Evolutionary conservation across 2,329 filamentous ascomycete species (phyloP).

Genomic region (Tolypocladium album): DNA sequence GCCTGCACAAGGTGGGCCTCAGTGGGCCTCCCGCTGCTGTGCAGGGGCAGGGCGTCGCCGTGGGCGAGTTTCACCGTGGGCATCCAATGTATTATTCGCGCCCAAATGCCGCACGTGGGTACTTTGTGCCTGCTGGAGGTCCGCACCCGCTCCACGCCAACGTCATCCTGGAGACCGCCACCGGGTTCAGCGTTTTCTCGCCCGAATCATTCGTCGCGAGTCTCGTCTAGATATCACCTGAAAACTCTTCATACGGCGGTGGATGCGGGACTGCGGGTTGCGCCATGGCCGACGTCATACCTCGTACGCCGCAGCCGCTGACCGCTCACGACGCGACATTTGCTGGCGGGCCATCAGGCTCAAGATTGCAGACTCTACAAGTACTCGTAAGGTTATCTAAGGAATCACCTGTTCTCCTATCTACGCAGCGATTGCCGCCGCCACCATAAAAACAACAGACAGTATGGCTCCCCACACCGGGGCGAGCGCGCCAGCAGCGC

Average conservation of each 20-base stretch:
- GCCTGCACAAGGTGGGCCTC: neutral
- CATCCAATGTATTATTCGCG: neutral
- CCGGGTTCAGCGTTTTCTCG: neutral
- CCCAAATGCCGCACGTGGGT: neutral
- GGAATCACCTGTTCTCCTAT: neutral
- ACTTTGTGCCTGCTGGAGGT: neutral
- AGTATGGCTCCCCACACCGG: neutral
- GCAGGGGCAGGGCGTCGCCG: neutral
- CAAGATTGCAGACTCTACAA: neutral
- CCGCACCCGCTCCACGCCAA: neutral
- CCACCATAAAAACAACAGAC: neutral
- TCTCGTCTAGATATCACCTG: neutral
- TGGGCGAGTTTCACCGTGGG: neutral
- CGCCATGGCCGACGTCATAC: neutral
- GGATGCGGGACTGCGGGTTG: neutral
- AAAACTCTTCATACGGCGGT: neutral
- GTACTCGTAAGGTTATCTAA: too few species aligned
- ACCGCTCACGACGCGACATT: neutral
- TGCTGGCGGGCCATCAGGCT: neutral
- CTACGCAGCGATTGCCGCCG: neutral
- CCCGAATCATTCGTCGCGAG: neutral
- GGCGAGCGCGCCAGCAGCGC: neutral
- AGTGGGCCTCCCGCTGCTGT: neutral
- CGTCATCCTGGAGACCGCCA: neutral
- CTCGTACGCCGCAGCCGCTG: neutral